These are phyloP conservation scores for Dovyalis caffra DNA, from an alignment of 345 rosid genomes.

Conservation along the genomic window DNA sequence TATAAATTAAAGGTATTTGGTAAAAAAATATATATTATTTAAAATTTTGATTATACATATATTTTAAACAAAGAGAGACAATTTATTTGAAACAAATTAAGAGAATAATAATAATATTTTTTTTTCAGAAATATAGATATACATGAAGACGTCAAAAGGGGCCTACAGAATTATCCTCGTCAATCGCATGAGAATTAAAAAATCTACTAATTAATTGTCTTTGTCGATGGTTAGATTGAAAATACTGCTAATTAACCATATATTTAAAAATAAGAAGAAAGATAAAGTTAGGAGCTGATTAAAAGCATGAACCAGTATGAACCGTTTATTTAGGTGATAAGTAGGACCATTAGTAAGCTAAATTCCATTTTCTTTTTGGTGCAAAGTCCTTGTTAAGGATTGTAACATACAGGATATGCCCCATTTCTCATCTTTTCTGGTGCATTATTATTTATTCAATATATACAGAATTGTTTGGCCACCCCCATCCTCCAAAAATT, in stretches of 20 bases:
- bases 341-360: constrained; percentile 9
- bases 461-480: constrained; percentile 12
- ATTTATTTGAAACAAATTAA: too few species aligned
- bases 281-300: not conserved
- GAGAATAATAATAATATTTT: too few species aligned
- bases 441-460: not conserved
- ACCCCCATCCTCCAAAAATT: not conserved
- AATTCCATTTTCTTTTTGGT: not conserved
- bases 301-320: not conserved
- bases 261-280: not conserved
- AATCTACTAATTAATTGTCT: not conserved
- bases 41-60: too few species aligned
- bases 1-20: too few species aligned
- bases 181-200: not conserved
- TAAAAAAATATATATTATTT: too few species aligned
- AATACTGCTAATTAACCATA: constrained; percentile 13
- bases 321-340: not conserved
- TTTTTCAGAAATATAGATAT: too few species aligned
- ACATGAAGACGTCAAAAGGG: constrained; percentile 1
- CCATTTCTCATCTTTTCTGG: not conserved
- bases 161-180: not conserved
- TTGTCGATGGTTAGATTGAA: constrained; percentile 1
- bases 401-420: not conserved
- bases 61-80: too few species aligned
- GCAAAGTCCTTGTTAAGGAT: not conserved